Base-by-base conservation (phyloP, 2,329 filamentous ascomycete species). In the Paecilomyces niveus region DNA sequence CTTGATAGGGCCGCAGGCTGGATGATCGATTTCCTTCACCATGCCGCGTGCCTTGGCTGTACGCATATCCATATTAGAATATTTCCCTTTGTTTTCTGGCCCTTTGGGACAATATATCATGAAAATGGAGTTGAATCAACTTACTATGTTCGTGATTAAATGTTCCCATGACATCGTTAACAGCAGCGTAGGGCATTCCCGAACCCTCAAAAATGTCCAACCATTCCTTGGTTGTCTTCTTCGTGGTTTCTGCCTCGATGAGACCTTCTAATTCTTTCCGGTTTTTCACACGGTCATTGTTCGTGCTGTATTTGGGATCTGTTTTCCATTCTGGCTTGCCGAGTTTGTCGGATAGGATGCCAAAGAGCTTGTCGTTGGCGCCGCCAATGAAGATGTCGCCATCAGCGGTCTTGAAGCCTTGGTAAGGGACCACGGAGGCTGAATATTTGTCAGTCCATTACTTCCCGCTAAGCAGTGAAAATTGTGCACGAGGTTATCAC, bases 21-120 rank as follows among this genome's bases (percentile, higher is more conserved):
- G 83, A 68, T 97, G 92, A 1, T 94, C 83, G 53, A 95, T 79
- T 69, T 94, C 87, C 22, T 89, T 83, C 0, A 96, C 88, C 92
- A 97, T 96, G 61, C 86, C 82, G 57, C 92, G 83, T 13, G 91
- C 90, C 24, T 77, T 72, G 0, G 82, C 82, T 83, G 57, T 56
- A 26, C 56, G 18, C 15, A 45, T 18, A 45, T 45, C 9, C n/a
- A 55, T 15, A 49, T 29, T 13, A 22, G 15, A 22, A 11, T 3
- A 3, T 51, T 21, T 18, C 11, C 22, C 22, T 51, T 21, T 21
- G 2, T 51, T 24, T n/a, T 24, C 18, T 39, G 7, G 1, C 6
- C n/a, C 49, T 10, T 6, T 15, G 18, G 18, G 18, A 22, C 6
- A 10, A 52, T 24, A 52, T 24, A 15, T 22, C 15, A 24, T 52